These are phyloP conservation scores for Aspergillus ibericus DNA, from an alignment of 2,329 filamentous ascomycete species.

Conservation along the genomic window DNA sequence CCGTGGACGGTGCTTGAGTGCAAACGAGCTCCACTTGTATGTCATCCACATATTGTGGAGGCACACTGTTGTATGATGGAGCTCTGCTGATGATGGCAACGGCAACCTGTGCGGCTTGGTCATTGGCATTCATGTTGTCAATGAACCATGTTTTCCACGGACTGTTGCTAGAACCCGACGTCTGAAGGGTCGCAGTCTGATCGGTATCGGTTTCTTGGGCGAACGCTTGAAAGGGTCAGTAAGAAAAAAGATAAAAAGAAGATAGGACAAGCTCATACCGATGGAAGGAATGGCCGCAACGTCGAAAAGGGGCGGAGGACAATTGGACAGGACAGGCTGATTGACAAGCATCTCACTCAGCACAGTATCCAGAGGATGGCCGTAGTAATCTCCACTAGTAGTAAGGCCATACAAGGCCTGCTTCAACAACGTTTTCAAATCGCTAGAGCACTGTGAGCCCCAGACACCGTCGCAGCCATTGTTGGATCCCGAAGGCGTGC, in stretches of 20 bases:
- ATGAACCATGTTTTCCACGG: conserved; percentile 42
- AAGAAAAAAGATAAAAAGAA: conserved; percentile 6
- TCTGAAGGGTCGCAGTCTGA: conserved; percentile 28
- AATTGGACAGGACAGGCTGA: conserved; percentile 26
- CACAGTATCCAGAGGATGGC: conserved; percentile 30
- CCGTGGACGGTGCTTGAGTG: conserved; percentile 35
- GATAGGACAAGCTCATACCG: conserved; percentile 23
- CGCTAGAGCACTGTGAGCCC: conserved; percentile 33
- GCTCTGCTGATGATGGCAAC: conserved; percentile 39
- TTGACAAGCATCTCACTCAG: conserved; percentile 29
- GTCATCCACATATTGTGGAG: conserved; percentile 28
- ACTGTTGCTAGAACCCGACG: conserved; percentile 27
- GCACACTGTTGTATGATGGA: conserved; percentile 29
- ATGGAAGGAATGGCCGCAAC: conserved; percentile 34
- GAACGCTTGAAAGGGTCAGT: conserved; percentile 27
- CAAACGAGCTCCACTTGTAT: conserved; percentile 40
- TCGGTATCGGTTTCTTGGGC: conserved; percentile 30
- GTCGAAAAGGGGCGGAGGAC: conserved; percentile 34
- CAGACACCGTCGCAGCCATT: conserved; percentile 43
- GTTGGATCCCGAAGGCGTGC: conserved; percentile 33
- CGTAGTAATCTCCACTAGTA: conserved; percentile 27
- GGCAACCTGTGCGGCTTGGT: conserved; percentile 39
- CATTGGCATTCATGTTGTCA: conserved; percentile 31
- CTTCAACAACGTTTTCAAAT: conserved; percentile 32
- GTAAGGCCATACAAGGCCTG: conserved; percentile 29